A percentile compares a stretch with the other conserved stretches of the same genome.
Conservation (phyloP, 805 yeast species). For the Kodamaea jinghongensis region DNA sequence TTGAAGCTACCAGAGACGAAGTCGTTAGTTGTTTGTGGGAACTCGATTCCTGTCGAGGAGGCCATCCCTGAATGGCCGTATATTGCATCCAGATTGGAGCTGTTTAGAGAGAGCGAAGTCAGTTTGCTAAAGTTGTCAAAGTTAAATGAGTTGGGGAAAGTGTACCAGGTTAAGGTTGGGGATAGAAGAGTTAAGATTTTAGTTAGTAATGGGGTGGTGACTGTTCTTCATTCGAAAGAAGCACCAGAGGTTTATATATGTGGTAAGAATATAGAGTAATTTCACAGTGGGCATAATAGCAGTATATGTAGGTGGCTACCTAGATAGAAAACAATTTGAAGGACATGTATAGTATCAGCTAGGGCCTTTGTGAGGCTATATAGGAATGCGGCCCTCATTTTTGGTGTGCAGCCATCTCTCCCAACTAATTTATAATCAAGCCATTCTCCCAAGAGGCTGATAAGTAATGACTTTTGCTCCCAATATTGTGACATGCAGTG, state of each 20-base stretch:
- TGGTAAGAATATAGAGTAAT: no score
- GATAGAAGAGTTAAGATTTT: conserved; percentile 1
- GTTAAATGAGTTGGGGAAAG: background rate
- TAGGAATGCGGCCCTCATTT: no score
- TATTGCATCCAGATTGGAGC: background rate
- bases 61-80: background rate
- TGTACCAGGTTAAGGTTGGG: background rate
- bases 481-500: no score
- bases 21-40: background rate
- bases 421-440: no score
- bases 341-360: no score
- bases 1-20: background rate
- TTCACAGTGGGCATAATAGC: no score
- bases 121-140: background rate
- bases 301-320: no score
- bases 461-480: no score
- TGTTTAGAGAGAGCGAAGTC: background rate
- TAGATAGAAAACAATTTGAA: no score
- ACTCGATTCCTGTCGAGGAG: conserved; percentile 1
- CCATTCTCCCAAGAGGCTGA: no score
- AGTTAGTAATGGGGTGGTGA: background rate
- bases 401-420: no score
- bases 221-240: conserved; percentile 1
- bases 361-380: no score
- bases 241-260: background rate